Evolutionary conservation across 441 rosid genomes (phyloP), one percentile per base, ranked within the genome.

Genomic region (Populus hybrid): DNA sequence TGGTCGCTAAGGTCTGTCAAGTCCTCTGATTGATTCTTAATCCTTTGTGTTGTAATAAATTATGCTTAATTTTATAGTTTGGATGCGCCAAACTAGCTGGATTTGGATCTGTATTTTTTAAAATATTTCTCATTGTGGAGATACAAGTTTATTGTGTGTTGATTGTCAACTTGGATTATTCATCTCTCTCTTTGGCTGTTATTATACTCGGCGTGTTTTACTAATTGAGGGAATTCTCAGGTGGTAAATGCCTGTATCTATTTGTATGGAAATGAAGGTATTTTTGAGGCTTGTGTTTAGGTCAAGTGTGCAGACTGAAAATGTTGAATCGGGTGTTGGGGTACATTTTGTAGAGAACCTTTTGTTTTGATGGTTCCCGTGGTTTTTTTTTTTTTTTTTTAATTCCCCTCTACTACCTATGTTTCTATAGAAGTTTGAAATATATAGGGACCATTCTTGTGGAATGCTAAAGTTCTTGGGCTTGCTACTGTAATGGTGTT

Each of bases 1-100:
- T 87, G 97, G 97, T 85, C 90, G 35, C 84, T 84, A 28, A 93
- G 98, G 98, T 92, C 79, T 29, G 84, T 63, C 66, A 7, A 6
- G 66, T 56, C 20, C 36, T 45, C 56, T 3, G 2, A 2, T 72
- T 11, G 14, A n/a, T 66, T 38, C 3, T 29, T 3, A 18, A 45
- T 45, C 56, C 20, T 45, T 42, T 42, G 6, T n/a, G 9, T 11
- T 24, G 35, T 29, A 63, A 71, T 11, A 33, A 14, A 2, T 56
- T 64, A 7, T 38, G 3, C 9, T 29, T 42, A 4, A 40, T 3
- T 21, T 56, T 11, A 42, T 59, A 31, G 4, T 33, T 31, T 14
- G 18, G 71, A 20, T 40, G n/a, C 56, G 56, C 20, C 56, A 45
- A 45, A 45, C 56, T 45, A 45, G 56, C 20, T 45, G 56, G 56